phyloP scores from a whole-genome alignment of 257 asterid species.

The Nicotiana sylvestris region DNA sequence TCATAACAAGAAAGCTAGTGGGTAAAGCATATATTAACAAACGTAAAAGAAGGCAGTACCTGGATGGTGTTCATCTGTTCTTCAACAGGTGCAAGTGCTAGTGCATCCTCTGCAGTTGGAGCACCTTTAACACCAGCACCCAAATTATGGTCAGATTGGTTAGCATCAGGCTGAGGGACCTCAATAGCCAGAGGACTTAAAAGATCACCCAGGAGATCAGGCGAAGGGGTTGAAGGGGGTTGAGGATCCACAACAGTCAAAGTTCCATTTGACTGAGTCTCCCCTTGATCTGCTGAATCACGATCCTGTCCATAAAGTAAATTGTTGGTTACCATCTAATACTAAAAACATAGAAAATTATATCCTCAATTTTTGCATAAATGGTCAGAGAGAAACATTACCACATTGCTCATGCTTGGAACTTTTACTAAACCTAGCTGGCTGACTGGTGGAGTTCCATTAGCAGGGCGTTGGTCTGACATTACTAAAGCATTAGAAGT shows the following conservation, averaged over 20 bases:
- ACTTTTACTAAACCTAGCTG: slow-evolving; percentile 84
- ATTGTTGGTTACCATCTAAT: background rate
- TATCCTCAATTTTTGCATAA: slow-evolving; percentile 1
- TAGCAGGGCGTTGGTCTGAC: slow-evolving; percentile 69
- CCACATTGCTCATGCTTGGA: slow-evolving; percentile 54
- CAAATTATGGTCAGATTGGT: slow-evolving; percentile 42
- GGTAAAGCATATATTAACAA: background rate
- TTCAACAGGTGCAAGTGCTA: slow-evolving; percentile 77
- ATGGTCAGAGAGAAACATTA: slow-evolving; percentile 36
- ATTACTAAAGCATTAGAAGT: slow-evolving; percentile 77
- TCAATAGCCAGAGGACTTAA: slow-evolving; percentile 79
- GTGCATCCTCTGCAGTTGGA: slow-evolving; percentile 44
- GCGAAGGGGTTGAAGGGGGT: slow-evolving; percentile 56
- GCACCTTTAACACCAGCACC: slow-evolving; percentile 42
- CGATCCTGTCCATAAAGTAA: slow-evolving; percentile 42
- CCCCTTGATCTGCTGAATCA: slow-evolving; percentile 42
- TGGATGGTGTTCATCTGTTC: slow-evolving; percentile 62
- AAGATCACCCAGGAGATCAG: slow-evolving; percentile 88
- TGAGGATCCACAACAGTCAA: slow-evolving; percentile 73
- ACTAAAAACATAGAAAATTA: background rate
- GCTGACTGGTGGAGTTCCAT: slow-evolving; percentile 55
- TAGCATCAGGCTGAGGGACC: slow-evolving; percentile 43
- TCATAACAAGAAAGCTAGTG: background rate
- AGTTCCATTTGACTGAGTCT: slow-evolving; percentile 63
- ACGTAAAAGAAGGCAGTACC: slow-evolving; percentile 33